Evolutionary conservation across 805 yeast genomes (phyloP).

Genomic region (Yamadazyma scolyti): DNA sequence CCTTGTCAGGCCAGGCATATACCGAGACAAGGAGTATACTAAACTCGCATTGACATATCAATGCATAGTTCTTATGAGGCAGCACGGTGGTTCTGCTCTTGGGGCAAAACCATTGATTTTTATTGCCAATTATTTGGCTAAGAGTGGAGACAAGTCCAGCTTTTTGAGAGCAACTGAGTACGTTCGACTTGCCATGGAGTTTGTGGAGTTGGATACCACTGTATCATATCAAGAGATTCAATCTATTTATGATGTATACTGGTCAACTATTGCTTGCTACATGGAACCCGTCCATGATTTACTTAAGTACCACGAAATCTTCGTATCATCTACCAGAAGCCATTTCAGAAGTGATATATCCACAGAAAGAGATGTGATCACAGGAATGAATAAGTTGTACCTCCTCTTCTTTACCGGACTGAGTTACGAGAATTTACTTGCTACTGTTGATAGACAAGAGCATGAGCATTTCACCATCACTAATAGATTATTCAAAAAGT

Average conservation of each 20-base stretch:
- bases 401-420: slow-evolving; percentile 15
- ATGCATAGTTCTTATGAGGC: slow-evolving; percentile 30
- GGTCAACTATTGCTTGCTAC: slow-evolving; percentile 37
- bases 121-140: slow-evolving; percentile 30
- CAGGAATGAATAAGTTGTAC: slow-evolving; percentile 11
- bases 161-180: slow-evolving; percentile 38
- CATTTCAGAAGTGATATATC: slow-evolving; percentile 7
- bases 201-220: slow-evolving; percentile 30
- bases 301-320: slow-evolving; percentile 20
- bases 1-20: slow-evolving; percentile 30
- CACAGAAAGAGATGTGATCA: slow-evolving; percentile 8
- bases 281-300: slow-evolving; percentile 37
- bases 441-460: slow-evolving; percentile 1
- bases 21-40: slow-evolving; percentile 21
- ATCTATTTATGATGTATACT: slow-evolving; percentile 39
- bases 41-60: slow-evolving; percentile 28
- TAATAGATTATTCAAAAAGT: slow-evolving; percentile 1
- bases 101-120: slow-evolving; percentile 38
- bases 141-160: slow-evolving; percentile 23
- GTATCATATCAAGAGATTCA: slow-evolving; percentile 33
- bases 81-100: slow-evolving; percentile 36
- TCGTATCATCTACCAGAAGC: slow-evolving; percentile 12
- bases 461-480: slow-evolving; percentile 6
- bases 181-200: slow-evolving; percentile 33
- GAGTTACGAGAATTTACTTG: slow-evolving; percentile 1